Evolutionary conservation across 257 asterid genomes (phyloP).

Genomic region (Nicotiana noctiflora): DNA sequence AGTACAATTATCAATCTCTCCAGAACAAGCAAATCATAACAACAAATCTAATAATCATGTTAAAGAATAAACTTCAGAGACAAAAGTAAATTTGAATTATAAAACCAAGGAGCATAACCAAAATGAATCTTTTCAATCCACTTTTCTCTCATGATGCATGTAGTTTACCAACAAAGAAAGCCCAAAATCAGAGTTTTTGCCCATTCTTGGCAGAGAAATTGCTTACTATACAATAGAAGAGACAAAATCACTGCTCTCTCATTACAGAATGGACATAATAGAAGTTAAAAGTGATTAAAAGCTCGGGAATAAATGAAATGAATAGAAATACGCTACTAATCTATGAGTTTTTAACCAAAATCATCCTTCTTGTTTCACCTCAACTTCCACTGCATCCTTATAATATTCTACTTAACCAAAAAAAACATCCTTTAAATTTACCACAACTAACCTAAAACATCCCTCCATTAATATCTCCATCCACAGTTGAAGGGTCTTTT

Average conservation of each 20-base stretch:
- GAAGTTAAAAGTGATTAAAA: neutral
- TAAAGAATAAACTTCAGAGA: neutral
- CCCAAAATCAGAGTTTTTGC: neutral
- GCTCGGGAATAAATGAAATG: neutral
- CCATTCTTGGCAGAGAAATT: conserved; percentile 3
- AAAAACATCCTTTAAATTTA: no score
- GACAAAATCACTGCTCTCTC: neutral
- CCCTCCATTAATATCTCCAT: no score
- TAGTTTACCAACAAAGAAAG: neutral
- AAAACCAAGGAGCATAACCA: neutral
- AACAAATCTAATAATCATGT: neutral
- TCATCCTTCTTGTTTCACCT: neutral
- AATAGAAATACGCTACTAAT: neutral
- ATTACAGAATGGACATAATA: neutral
- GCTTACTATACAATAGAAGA: neutral
- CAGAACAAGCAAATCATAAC: conserved; percentile 6
- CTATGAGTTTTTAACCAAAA: no score
- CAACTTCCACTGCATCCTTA: no score
- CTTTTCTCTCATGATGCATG: neutral
- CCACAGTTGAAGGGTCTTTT: no score
- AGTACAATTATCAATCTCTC: conserved; percentile 6
- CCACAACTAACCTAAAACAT: no score
- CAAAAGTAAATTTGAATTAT: neutral
- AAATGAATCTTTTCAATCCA: neutral
- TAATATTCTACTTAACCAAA: no score